These are phyloP conservation scores for Xanthoceras sorbifolium DNA, from an alignment of 345 rosid species.

Conservation along the genomic window DNA sequence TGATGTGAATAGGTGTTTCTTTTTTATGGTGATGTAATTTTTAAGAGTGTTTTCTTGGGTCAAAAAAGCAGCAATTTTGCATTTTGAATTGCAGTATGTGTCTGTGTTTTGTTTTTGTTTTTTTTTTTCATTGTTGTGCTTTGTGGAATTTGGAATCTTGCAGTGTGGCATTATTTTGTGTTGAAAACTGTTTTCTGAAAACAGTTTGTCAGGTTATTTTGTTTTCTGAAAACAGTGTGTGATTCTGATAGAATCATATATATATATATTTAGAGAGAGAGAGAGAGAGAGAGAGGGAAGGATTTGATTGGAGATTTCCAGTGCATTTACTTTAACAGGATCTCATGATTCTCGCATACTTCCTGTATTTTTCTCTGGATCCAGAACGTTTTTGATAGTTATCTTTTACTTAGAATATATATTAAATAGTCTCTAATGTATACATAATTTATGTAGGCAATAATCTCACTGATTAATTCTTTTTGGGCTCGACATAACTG, in stretches of 20 bases:
- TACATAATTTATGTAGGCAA: no score
- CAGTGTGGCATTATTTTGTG: neutral
- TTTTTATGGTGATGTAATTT: neutral
- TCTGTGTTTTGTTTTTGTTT: neutral
- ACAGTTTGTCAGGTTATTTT: neutral
- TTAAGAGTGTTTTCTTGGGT: neutral
- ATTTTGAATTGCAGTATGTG: neutral
- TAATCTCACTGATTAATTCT: no score
- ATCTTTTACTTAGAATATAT: no score
- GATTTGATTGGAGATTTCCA: neutral
- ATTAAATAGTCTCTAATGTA: no score
- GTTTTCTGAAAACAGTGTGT: neutral
- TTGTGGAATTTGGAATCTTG: conserved; percentile 18
- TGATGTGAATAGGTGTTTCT: neutral
- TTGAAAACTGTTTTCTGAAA: neutral
- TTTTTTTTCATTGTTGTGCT: neutral
- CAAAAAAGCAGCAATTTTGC: neutral
- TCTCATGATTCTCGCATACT: no score
- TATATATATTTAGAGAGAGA: no score
- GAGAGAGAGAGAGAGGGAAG: no score
- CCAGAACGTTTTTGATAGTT: no score
- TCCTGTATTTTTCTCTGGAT: no score
- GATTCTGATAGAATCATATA: neutral
- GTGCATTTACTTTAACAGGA: neutral
- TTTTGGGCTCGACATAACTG: no score